phyloP scores from a whole-genome alignment of 768 basidiomycete species.

The Rhizopogon vulgaris region DNA sequence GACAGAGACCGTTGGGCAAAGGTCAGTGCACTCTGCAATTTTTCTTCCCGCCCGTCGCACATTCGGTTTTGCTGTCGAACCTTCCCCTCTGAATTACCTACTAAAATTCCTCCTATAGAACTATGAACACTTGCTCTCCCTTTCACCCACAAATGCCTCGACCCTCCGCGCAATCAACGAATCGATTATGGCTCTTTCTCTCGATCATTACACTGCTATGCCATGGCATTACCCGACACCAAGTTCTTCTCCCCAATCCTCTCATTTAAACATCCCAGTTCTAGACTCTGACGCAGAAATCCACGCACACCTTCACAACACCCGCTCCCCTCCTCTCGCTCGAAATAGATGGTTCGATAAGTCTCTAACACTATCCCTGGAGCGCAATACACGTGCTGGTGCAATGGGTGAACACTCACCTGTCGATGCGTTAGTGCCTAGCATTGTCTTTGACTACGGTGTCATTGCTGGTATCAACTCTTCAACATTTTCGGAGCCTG shows the following conservation, averaged over 20 bases:
- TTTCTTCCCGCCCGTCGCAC: neutral
- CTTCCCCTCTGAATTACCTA: neutral
- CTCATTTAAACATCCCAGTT: constrained; percentile 10
- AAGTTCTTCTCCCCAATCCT: constrained; percentile 11
- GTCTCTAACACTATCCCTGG: constrained; percentile 73
- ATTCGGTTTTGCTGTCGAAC: too few species aligned
- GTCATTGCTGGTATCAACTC: constrained; percentile 62
- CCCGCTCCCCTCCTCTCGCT: constrained; percentile 59
- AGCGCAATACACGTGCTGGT: constrained; percentile 78
- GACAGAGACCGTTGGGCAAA: constrained; percentile 77
- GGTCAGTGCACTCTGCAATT: constrained; percentile 33
- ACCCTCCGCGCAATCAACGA: constrained; percentile 60
- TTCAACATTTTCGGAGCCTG: constrained; percentile 29
- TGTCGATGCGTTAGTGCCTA: constrained; percentile 85
- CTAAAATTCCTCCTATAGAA: constrained; percentile 42
- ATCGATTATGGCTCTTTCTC: constrained; percentile 74
- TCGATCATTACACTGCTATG: constrained; percentile 63
- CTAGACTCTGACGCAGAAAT: constrained; percentile 29
- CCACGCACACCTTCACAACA: constrained; percentile 71
- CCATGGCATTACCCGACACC: constrained; percentile 10
- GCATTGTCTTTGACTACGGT: constrained; percentile 79
- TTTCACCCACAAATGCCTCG: constrained; percentile 60
- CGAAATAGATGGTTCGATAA: constrained; percentile 92
- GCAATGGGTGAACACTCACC: constrained; percentile 89
- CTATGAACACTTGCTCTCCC: constrained; percentile 55